Evolutionary conservation across 1,284 basidiomycete species (phyloP), one percentile per base, ranked within the genome.

Genomic region (Microbotryum scabiosae): DNA sequence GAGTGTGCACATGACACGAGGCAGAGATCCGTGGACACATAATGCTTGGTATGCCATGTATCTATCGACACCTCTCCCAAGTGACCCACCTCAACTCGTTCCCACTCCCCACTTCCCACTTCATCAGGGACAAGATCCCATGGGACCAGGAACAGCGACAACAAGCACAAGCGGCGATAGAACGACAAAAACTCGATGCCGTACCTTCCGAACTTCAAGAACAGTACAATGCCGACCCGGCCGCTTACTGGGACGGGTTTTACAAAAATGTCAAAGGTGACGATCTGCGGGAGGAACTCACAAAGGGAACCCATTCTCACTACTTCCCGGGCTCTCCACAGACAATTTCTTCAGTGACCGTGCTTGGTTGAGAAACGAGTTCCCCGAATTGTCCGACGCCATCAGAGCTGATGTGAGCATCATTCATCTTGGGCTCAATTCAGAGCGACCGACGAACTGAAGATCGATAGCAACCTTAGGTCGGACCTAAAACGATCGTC

Each of bases 301-400:
- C 8, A 9, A 30, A 30, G 10, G 8, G 7, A 30, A 30, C 30
- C 7, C 8, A 30, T 9, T 30, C 8, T 30, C 8, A 30, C 10
- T 9, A 30, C 30, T 30, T 30, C 10, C 8, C 8, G 30, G 8
- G 30, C 30, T 1, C 30, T 12, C 1, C 9, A 26, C 47, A 69
- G 80, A 77, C 70, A 90, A 90, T 66, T 97, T 97, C 77, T 97
- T 97, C 79, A 85, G 87, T 53, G 85, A 96, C 76, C 80, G 92
- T 56, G 87, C 90, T 78, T 97, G 92, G 91, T 78, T 96, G n/a
- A 84, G 87, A 68, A 84, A 89, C 44, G 92, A 97, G 75, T 97
- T 96, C 71, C 88, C 87, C 1, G 89, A 93, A 71, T 79, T 96
- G 21, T 79, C 87, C 25, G 79, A 79, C 23, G 85, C 85, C 12